Evolutionary conservation across 164 flowering plant genomes (phyloP).

Genomic region (Buxus sempervirens): DNA sequence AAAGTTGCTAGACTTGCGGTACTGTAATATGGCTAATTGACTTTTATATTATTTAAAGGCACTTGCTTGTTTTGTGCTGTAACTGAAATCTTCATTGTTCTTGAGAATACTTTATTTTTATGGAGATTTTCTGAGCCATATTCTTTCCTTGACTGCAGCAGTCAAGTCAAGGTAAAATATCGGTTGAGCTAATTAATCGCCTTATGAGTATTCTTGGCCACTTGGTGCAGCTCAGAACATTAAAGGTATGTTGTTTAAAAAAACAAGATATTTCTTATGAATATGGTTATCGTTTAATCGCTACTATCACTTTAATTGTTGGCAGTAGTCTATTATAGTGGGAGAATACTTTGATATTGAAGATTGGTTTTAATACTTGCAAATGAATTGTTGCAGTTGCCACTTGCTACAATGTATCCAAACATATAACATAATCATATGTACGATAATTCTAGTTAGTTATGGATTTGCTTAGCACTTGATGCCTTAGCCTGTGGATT

Average conservation of each 20-base stretch:
- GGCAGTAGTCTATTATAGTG: not conserved
- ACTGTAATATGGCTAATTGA: slow-evolving; percentile 16
- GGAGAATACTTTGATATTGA: not conserved
- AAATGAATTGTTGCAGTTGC: not conserved
- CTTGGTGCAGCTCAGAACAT: slow-evolving; percentile 76
- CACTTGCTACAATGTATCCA: too few relatives aligned
- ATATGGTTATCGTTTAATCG: not conserved
- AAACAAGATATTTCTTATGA: not conserved
- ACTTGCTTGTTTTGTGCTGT: slow-evolving; percentile 5
- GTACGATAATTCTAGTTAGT: not conserved
- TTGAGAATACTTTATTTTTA: not conserved
- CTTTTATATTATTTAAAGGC: not conserved
- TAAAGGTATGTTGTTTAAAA: slow-evolving; percentile 49
- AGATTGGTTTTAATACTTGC: not conserved
- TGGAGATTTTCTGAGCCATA: not conserved
- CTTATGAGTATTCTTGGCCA: slow-evolving; percentile 92
- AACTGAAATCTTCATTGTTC: not conserved
- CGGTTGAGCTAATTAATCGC: slow-evolving; percentile 72
- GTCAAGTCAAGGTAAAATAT: slow-evolving; percentile 76
- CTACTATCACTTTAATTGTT: not conserved
- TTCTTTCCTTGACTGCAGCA: slow-evolving; percentile 43
- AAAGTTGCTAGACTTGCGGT: slow-evolving; percentile 99
- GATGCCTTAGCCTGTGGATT: not conserved
- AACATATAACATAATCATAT: too few relatives aligned
- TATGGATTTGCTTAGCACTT: not conserved